phyloP scores from a whole-genome alignment of 2,329 filamentous ascomycete genomes.

The Microsporum ferrugineum region DNA sequence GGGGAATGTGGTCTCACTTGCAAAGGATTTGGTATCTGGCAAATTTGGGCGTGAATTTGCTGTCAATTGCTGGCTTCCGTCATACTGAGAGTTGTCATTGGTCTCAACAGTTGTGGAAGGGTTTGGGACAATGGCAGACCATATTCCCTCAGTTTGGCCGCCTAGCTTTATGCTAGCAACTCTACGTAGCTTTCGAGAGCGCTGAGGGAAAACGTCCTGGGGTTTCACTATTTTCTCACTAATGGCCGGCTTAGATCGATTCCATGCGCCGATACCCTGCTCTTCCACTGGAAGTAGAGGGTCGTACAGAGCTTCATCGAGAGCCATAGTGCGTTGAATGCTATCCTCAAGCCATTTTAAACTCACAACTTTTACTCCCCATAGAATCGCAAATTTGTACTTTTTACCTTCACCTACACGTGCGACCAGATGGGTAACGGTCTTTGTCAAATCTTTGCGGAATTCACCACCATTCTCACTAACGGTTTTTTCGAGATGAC shows the following conservation, averaged over 20 bases:
- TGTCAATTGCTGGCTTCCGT: slow-evolving; percentile 10
- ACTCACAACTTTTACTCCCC: slow-evolving; percentile 69
- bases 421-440: slow-evolving; percentile 79
- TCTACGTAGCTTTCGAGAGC: slow-evolving; percentile 71
- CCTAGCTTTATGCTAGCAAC: slow-evolving; percentile 75
- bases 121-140: slow-evolving; percentile 58
- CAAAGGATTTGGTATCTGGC: slow-evolving; percentile 29
- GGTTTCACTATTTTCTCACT: slow-evolving; percentile 28
- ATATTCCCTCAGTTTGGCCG: slow-evolving; percentile 71
- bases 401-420: slow-evolving; percentile 72
- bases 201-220: slow-evolving; percentile 42
- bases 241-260: slow-evolving; percentile 34
- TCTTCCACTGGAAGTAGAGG: slow-evolving; percentile 57
- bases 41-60: slow-evolving; percentile 18
- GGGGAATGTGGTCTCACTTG: slow-evolving; percentile 27
- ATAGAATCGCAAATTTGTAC: slow-evolving; percentile 73
- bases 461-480: slow-evolving; percentile 67
- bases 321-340: slow-evolving; percentile 72
- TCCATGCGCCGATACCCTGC: slow-evolving; percentile 69
- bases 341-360: slow-evolving; percentile 79
- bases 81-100: slow-evolving; percentile 11
- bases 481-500: slow-evolving; percentile 57
- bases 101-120: slow-evolving; percentile 5
- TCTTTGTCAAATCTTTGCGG: slow-evolving; percentile 73
- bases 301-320: slow-evolving; percentile 79